A percentile compares a stretch with the other conserved stretches of the same genome.
These are phyloP conservation scores for Pinus tabuliformis DNA, from an alignment of 75 land plant genomes.

Conservation along the genomic window DNA sequence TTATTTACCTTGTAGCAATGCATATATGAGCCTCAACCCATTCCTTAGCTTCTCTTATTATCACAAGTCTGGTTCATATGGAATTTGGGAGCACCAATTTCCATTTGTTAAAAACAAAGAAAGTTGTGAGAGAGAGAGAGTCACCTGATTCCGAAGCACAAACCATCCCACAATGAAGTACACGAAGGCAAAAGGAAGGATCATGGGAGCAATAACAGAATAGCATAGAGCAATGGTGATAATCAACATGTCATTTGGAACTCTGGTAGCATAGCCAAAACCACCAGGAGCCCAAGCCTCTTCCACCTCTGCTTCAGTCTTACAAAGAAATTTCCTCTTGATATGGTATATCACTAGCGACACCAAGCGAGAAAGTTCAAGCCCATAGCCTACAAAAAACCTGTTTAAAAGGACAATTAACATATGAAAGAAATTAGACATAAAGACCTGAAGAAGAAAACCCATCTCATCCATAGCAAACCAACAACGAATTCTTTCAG, in stretches of 20 bases:
- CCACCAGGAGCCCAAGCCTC: constrained; percentile 91
- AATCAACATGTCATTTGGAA: constrained; percentile 85
- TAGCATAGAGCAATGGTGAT: constrained; percentile 38
- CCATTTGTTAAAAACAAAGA: not conserved
- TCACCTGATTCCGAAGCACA: too few species aligned
- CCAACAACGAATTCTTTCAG: not conserved
- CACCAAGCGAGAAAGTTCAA: too few species aligned
- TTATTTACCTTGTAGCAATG: not conserved
- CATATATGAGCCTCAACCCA: not conserved
- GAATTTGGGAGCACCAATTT: not conserved
- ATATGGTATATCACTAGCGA: constrained; percentile 14
- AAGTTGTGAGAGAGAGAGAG: not conserved
- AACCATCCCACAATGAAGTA: constrained; percentile 70
- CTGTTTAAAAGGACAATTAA: constrained; percentile 25
- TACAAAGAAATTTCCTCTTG: constrained; percentile 79
- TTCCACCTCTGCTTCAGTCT: constrained; percentile 71
- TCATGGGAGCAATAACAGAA: constrained; percentile 62
- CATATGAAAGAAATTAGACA: not conserved
- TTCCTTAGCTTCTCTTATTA: not conserved
- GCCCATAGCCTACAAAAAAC: constrained; percentile 50
- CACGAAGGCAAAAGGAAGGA: constrained; percentile 71
- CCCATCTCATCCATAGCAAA: not conserved
- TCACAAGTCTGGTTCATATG: not conserved
- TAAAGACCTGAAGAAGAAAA: not conserved
- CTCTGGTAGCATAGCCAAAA: constrained; percentile 58